Evolutionary conservation across 176 grass and related monocot genomes (phyloP).

Genomic region (Saccharum officinarum): DNA sequence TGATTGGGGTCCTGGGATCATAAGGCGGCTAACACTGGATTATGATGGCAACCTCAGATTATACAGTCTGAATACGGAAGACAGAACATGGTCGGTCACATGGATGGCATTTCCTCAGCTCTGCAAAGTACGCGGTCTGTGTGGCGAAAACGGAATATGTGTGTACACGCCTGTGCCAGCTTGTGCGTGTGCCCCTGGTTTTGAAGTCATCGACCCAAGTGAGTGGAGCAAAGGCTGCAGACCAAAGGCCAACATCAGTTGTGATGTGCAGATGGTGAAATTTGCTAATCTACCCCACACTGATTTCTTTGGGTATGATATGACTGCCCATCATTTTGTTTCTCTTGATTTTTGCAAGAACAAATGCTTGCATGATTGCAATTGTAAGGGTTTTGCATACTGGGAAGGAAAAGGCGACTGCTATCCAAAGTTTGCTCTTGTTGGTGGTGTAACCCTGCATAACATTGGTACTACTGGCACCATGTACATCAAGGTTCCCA

Average conservation of each 20-base stretch:
- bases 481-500: constrained; percentile 31
- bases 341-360: constrained; percentile 20
- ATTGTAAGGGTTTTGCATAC: constrained; percentile 36
- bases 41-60: constrained; percentile 53
- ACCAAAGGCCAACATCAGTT: constrained; percentile 12
- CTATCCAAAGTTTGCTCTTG: constrained; percentile 28
- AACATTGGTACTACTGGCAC: not conserved
- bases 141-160: constrained; percentile 66
- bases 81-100: constrained; percentile 43
- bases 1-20: constrained; percentile 33
- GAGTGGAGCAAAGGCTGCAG: constrained; percentile 53
- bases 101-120: constrained; percentile 51
- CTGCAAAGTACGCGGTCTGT: constrained; percentile 38
- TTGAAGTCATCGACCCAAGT: constrained; percentile 40
- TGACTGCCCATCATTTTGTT: not conserved
- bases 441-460: constrained; percentile 3
- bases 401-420: constrained; percentile 36
- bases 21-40: constrained; percentile 49
- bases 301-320: constrained; percentile 23
- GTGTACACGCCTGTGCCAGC: constrained; percentile 30
- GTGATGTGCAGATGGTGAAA: constrained; percentile 8
- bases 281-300: constrained; percentile 33
- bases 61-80: constrained; percentile 32
- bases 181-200: constrained; percentile 49
- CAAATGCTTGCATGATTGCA: constrained; percentile 34